Evolutionary conservation across 305 asterid species (phyloP), one percentile per base, ranked within the genome.

Genomic region (Ajuga reptans): DNA sequence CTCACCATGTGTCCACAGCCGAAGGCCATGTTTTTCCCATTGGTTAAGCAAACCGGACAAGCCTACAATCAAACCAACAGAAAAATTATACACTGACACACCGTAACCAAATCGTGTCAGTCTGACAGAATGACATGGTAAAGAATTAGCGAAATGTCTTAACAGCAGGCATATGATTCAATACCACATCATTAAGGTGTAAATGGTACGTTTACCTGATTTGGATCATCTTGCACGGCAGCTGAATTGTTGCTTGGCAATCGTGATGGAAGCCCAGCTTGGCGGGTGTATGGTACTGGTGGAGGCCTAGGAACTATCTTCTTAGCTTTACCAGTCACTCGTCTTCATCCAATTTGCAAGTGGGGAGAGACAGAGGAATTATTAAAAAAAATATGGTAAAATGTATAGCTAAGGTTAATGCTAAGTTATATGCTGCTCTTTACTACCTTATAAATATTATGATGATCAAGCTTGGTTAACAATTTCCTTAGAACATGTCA

Each of bases 1-100:
- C 83, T 81, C 72, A 86, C 95, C 95, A 80, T 80, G 74, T 90
- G 93, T 71, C 97, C 97, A 53, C 97, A 90, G 52, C 83, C 82
- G 66, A 88, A 88, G 66, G 97, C 95, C 88, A 76, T 41, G 68
- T 90, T 89, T 78, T 82, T 88, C 55, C 50, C 66, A 41, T 80
- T 80, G 52, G 84, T 81, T 39, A 88, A 74, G 85, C 95, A 90
- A 75, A 90, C 78, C 8, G 97, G 94, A 68, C 97, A 90, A 39
- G 24, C 83, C 97, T 86, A 75, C 79, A 76, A 69, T 63, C 58
- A 68, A 11, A 72, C n/a, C 57, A 33, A 10, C 6, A 49, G n/a
- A 57, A 64, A 6, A 17, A 34, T 47, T 8, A 15, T 11, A 68
- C 34, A 10, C 2, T 9, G 29, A n/a, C 8, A 68, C 34, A 10